phyloP scores from a whole-genome alignment of 169 alveolate species.

The Theileria sp. region DNA sequence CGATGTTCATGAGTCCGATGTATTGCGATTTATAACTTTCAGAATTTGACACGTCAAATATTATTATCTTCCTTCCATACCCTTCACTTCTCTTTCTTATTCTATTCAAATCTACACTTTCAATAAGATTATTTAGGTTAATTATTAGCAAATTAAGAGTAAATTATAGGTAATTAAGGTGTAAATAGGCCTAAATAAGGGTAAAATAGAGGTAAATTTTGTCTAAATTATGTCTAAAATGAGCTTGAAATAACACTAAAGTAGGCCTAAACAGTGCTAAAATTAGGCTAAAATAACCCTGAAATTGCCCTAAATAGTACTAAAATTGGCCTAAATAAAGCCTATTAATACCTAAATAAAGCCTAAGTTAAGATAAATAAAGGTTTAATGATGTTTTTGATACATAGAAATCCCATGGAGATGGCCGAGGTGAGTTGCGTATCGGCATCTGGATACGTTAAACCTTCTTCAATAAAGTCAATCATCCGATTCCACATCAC shows the following conservation, averaged over 20 bases:
- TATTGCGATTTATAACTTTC: conserved; percentile 56
- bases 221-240: neutral
- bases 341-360: no score
- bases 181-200: no score
- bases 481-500: conserved; percentile 43
- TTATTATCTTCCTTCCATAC: conserved; percentile 39
- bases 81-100: conserved; percentile 14
- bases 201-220: no score
- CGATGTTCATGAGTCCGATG: conserved; percentile 64
- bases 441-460: conserved; percentile 29
- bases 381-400: neutral
- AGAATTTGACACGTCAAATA: conserved; percentile 45
- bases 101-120: conserved; percentile 42
- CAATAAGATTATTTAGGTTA: no score
- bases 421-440: conserved; percentile 53
- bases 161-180: no score
- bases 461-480: conserved; percentile 39
- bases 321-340: no score
- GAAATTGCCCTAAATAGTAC: no score
- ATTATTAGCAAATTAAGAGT: neutral
- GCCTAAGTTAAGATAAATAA: neutral
- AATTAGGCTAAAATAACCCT: no score
- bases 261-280: no score
- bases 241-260: no score
- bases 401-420: conserved; percentile 53